phyloP scores from a whole-genome alignment of 768 basidiomycete species.

The Mycena sanguinolenta region DNA sequence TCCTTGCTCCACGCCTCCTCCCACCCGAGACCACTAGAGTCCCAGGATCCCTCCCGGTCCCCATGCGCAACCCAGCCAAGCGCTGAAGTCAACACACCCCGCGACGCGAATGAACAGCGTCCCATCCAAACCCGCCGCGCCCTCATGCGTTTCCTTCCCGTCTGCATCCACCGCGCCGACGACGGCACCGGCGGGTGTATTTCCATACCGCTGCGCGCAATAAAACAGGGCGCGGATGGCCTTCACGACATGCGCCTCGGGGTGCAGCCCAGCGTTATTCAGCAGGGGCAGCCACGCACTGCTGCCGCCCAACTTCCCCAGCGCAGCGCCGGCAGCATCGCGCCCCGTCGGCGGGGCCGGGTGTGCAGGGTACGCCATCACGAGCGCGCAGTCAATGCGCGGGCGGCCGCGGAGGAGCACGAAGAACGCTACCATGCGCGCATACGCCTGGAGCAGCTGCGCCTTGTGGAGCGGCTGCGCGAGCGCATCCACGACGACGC shows the following conservation, averaged over 20 bases:
- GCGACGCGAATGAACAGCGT: conserved; percentile 70
- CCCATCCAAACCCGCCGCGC: conserved; percentile 63
- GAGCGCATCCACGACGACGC: conserved; percentile 53
- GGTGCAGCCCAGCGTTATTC: conserved; percentile 56
- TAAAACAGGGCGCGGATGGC: conserved; percentile 60
- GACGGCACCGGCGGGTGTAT: conserved; percentile 52
- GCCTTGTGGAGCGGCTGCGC: conserved; percentile 54
- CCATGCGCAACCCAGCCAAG: conserved; percentile 71
- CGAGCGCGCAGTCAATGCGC: conserved; percentile 59
- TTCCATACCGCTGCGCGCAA: conserved; percentile 62
- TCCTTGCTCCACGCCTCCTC: conserved; percentile 64
- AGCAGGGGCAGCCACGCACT: conserved; percentile 69
- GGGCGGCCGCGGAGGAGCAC: conserved; percentile 64
- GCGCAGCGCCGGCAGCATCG: not conserved
- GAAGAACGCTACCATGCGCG: conserved; percentile 53
- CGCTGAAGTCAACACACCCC: conserved; percentile 67
- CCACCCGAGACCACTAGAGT: conserved; percentile 69
- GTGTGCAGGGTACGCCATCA: conserved; percentile 61
- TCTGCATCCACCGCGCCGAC: conserved; percentile 56
- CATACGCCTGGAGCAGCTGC: conserved; percentile 58
- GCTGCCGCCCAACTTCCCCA: conserved; percentile 13
- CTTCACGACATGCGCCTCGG: conserved; percentile 68
- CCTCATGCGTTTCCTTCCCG: conserved; percentile 59
- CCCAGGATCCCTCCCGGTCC: conserved; percentile 63
- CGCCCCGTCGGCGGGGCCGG: conserved; percentile 37